A percentile compares a stretch with the other conserved stretches of the same genome.
Conservation (phyloP, 2,329 filamentous ascomycete genomes). For the Domatiomyces catenatus region DNA sequence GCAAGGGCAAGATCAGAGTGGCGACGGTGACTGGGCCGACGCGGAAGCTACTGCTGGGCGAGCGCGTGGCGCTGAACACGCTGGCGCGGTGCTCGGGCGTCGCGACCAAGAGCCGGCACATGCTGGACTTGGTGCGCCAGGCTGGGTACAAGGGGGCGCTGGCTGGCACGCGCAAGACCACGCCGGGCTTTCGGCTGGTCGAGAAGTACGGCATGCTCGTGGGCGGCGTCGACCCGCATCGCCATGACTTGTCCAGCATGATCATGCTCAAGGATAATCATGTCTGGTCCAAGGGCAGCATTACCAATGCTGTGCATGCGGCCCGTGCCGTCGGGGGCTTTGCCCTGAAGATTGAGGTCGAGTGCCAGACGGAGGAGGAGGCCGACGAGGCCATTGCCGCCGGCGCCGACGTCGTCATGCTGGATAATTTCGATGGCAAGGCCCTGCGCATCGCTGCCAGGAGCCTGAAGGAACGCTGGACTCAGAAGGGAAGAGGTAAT, state of each 20-base stretch:
- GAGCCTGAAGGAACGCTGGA: constrained; percentile 65
- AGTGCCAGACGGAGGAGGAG: constrained; percentile 75
- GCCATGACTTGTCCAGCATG: constrained; percentile 85
- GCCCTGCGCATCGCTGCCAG: constrained; percentile 60
- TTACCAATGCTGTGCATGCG: constrained; percentile 68
- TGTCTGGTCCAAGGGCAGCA: constrained; percentile 61
- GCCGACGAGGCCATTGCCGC: constrained; percentile 82
- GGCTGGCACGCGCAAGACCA: constrained; percentile 94
- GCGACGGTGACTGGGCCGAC: constrained; percentile 79
- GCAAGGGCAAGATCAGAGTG: constrained; percentile 38
- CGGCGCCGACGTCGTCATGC: constrained; percentile 89
- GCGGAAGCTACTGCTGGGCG: constrained; percentile 70
- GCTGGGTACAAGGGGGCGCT: constrained; percentile 68
- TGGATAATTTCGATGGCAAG: constrained; percentile 82
- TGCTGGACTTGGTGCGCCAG: constrained; percentile 41
- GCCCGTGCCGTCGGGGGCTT: constrained; percentile 78
- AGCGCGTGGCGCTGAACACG: constrained; percentile 82
- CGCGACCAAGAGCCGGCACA: constrained; percentile 49
- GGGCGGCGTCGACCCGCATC: constrained; percentile 78
- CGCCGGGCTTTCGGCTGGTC: constrained; percentile 82
- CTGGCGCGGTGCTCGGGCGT: constrained; percentile 84
- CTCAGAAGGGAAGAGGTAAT: constrained; percentile 38
- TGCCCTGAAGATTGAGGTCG: constrained; percentile 86
- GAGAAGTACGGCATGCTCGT: constrained; percentile 98
- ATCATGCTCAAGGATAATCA: constrained; percentile 99